phyloP scores from a whole-genome alignment of 2,329 filamentous ascomycete species.

The Neobulgaria alba region DNA sequence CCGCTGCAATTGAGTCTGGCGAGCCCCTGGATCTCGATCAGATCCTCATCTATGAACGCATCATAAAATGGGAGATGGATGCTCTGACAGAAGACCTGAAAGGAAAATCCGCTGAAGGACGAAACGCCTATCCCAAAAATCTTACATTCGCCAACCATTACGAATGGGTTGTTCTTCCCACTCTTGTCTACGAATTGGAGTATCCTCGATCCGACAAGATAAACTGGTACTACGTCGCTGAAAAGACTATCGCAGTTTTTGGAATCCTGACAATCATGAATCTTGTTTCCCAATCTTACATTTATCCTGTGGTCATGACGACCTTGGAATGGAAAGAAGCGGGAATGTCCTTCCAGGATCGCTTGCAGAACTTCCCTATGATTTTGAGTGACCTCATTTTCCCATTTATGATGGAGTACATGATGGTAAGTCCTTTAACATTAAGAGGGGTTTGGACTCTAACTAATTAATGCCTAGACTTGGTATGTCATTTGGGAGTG shows the following conservation, averaged over 20 bases:
- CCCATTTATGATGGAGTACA: conserved; percentile 70
- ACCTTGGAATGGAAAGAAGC: conserved; percentile 59
- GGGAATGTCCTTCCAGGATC: conserved; percentile 49
- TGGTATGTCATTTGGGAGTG: conserved; percentile 82
- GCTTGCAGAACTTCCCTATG: conserved; percentile 63
- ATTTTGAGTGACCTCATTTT: conserved; percentile 69
- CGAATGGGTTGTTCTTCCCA: conserved; percentile 68
- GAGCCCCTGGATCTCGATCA: conserved; percentile 53
- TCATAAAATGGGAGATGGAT: conserved; percentile 55
- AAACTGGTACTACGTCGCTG: conserved; percentile 66
- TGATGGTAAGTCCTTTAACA: conserved; percentile 30
- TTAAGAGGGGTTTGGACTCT: neutral
- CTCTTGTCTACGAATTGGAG: conserved; percentile 69
- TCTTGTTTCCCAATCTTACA: conserved; percentile 65
- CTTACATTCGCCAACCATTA: conserved; percentile 56
- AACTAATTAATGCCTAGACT: conserved; percentile 32
- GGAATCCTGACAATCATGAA: conserved; percentile 73
- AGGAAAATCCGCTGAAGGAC: conserved; percentile 43
- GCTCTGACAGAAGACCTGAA: conserved; percentile 52
- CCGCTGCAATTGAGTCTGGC: conserved; percentile 51
- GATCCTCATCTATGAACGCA: conserved; percentile 51
- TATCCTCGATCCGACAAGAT: conserved; percentile 64
- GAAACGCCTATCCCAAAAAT: conserved; percentile 58
- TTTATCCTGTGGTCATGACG: conserved; percentile 66
- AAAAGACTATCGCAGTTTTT: conserved; percentile 62